Percentiles rank a stretch among this genome's conserved stretches.
phyloP scores from a whole-genome alignment of 257 asterid species.

The Ajuga chamaepitys region DNA sequence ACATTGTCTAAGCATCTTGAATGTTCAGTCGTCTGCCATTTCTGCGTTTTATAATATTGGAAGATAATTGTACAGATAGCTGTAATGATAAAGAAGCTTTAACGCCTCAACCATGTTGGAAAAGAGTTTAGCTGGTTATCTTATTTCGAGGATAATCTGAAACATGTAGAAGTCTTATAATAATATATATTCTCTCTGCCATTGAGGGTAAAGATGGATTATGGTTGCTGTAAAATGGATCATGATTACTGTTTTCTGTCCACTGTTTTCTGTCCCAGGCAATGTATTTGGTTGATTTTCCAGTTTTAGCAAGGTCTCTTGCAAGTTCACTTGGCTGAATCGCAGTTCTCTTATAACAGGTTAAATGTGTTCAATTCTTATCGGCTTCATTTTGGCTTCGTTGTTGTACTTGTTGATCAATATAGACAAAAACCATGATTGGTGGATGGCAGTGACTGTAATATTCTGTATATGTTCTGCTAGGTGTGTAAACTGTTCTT shows the following conservation, averaged over 20 bases:
- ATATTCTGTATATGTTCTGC: constrained; percentile 13
- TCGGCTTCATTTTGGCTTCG: neutral
- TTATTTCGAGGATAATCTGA: no score
- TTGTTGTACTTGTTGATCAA: constrained; percentile 14
- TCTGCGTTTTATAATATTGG: neutral
- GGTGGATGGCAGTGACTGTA: constrained; percentile 13
- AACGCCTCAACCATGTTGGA: neutral
- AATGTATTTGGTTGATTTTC: constrained; percentile 9
- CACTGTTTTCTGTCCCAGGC: constrained; percentile 17
- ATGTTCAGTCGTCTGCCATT: neutral
- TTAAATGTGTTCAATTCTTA: neutral
- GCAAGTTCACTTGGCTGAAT: constrained; percentile 21
- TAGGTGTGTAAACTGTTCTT: constrained; percentile 10
- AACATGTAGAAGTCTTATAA: no score
- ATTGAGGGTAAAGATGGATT: neutral
- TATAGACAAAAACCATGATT: constrained; percentile 5
- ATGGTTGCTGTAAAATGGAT: no score
- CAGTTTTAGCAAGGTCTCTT: neutral
- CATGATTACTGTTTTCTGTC: neutral
- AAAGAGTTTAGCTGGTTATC: neutral
- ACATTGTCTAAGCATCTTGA: neutral
- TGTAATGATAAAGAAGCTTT: neutral
- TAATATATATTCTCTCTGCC: neutral
- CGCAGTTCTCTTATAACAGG: constrained; percentile 6
- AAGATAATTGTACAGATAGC: neutral